These are phyloP conservation scores for Ophiostoma novo-ulmi DNA, from an alignment of 2,329 filamentous ascomycete genomes.

Conservation along the genomic window DNA sequence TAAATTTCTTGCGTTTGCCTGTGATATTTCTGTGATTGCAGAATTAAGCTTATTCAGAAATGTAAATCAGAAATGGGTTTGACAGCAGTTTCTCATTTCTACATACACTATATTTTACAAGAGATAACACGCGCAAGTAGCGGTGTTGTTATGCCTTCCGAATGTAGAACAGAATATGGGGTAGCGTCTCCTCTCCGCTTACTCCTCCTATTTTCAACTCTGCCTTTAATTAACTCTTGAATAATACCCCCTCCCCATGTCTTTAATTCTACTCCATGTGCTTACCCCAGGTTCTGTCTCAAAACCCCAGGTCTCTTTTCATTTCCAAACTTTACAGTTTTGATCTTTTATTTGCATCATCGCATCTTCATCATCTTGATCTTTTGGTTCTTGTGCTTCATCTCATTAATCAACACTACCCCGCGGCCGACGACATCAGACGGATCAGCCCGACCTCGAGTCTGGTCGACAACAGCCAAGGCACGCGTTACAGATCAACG, in stretches of 20 bases:
- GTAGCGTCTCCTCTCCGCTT: constrained; percentile 5
- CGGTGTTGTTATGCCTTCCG: background rate
- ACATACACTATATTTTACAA: background rate
- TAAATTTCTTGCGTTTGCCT: background rate
- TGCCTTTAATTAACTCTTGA: background rate
- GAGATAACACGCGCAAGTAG: background rate
- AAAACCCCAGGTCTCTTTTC: background rate
- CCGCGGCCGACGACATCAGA: background rate
- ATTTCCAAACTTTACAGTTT: background rate
- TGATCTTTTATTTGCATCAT: background rate
- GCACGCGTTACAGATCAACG: background rate
- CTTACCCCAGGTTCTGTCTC: constrained; percentile 6
- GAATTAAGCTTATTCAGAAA: background rate
- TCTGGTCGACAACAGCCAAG: constrained; percentile 2
- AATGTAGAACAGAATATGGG: background rate
- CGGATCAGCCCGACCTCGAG: background rate
- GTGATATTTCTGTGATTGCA: background rate
- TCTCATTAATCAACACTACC: background rate
- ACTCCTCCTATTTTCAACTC: background rate
- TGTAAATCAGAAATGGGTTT: background rate
- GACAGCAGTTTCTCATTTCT: background rate
- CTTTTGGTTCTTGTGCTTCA: background rate
- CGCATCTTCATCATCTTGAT: background rate
- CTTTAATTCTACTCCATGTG: constrained; percentile 5
- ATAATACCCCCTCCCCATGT: background rate